phyloP scores from a whole-genome alignment of 202 grass and related monocot species.

The Schoenoplectus triqueter region DNA sequence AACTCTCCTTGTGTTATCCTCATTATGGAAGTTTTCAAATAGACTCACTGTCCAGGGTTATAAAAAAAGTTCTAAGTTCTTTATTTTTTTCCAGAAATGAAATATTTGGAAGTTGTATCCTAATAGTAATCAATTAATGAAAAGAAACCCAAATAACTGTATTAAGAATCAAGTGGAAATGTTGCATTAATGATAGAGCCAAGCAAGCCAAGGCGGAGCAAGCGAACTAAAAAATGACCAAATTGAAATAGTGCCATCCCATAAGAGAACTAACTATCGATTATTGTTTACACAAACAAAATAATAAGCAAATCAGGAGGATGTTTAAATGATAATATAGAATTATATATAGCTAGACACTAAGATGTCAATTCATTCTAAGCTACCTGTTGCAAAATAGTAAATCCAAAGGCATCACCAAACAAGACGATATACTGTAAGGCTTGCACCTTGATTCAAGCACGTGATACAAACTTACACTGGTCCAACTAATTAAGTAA shows the following conservation, averaged over 20 bases:
- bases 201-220: not conserved
- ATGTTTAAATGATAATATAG: not conserved
- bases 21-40: not conserved
- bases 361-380: too few relatives aligned
- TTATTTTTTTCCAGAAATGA: not conserved
- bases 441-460: not conserved
- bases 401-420: not conserved
- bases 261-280: not conserved
- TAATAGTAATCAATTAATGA: not conserved
- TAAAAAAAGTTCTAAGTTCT: not conserved
- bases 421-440: not conserved
- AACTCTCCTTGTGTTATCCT: not conserved
- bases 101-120: not conserved
- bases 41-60: not conserved
- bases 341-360: not conserved
- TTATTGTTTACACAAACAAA: constrained; percentile 20
- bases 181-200: not conserved
- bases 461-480: not conserved
- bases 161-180: not conserved
- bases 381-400: not conserved
- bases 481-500: not conserved
- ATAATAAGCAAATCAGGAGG: not conserved
- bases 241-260: not conserved
- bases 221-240: not conserved
- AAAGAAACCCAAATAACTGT: not conserved